These are phyloP conservation scores for Ophiostoma angusticollis DNA, from an alignment of 2,329 filamentous ascomycete genomes.

Conservation along the genomic window DNA sequence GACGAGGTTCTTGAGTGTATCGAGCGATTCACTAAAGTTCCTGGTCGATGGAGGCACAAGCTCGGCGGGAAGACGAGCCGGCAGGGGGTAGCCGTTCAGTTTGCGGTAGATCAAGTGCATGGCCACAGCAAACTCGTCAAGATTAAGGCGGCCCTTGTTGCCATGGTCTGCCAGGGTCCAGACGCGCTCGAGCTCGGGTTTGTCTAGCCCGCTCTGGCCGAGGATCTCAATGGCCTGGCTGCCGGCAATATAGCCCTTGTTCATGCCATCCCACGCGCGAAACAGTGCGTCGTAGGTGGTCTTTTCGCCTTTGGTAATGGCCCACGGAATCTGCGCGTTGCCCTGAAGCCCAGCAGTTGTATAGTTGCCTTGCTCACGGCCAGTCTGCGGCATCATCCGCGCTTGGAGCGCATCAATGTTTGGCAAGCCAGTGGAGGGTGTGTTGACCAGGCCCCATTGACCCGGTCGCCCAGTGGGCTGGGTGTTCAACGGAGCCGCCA, in stretches of 20 bases:
- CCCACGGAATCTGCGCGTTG: conserved; percentile 94
- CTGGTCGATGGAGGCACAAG: conserved; percentile 88
- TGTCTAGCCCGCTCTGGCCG: conserved; percentile 86
- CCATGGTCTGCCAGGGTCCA: conserved; percentile 92
- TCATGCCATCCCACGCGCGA: conserved; percentile 89
- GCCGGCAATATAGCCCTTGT: conserved; percentile 83
- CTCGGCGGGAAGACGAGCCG: conserved; percentile 76
- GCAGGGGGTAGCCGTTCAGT: conserved; percentile 88
- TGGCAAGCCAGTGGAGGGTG: conserved; percentile 74
- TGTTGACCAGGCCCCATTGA: conserved; percentile 97
- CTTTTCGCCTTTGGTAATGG: conserved; percentile 97
- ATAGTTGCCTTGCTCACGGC: conserved; percentile 67
- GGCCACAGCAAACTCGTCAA: conserved; percentile 94
- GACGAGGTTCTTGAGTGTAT: conserved; percentile 80
- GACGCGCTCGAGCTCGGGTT: conserved; percentile 76
- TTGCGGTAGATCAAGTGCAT: conserved; percentile 99
- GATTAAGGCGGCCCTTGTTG: conserved; percentile 85
- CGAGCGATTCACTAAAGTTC: conserved; percentile 86
- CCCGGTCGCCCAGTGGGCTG: conserved; percentile 88
- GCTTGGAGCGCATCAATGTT: conserved; percentile 89
- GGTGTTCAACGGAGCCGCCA: conserved; percentile 60
- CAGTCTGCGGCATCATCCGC: conserved; percentile 94
- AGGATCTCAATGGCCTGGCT: conserved; percentile 95
- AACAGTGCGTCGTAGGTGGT: conserved; percentile 92
- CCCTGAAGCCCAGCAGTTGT: conserved; percentile 80